Evolutionary conservation across 1,139 yeast species (phyloP).

Genomic region (Blastobotrys persicus): DNA sequence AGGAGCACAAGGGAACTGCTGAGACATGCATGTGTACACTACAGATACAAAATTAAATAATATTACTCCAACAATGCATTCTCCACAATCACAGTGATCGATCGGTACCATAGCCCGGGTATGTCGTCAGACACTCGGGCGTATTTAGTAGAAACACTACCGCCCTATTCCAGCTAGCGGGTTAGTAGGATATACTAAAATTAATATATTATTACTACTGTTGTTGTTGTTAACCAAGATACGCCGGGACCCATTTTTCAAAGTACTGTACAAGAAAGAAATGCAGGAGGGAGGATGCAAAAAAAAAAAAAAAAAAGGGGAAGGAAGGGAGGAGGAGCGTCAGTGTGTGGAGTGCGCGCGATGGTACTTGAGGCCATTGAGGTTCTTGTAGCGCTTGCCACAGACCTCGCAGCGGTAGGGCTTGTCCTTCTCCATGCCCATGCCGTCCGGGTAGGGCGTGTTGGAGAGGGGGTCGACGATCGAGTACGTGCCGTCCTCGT

Average conservation of each 20-base stretch:
- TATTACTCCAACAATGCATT: too few species aligned
- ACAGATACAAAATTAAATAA: too few species aligned
- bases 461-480: slow-evolving; percentile 92
- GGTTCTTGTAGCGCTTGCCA: slow-evolving; percentile 92
- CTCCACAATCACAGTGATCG: too few species aligned
- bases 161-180: too few species aligned
- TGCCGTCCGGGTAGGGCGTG: slow-evolving; percentile 86
- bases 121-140: too few species aligned
- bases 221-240: not conserved
- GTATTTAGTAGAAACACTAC: too few species aligned
- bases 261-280: not conserved
- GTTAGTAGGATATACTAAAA: too few species aligned
- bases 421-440: slow-evolving; percentile 92
- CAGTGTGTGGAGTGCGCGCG: slow-evolving; percentile 96
- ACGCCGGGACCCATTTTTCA: not conserved
- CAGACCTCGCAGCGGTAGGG: slow-evolving; percentile 98
- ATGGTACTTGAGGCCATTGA: slow-evolving; percentile 94
- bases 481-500: slow-evolving; percentile 89
- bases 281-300: not conserved
- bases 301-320: slow-evolving; percentile 8
- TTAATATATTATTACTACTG: too few species aligned
- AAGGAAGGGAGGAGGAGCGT: slow-evolving; percentile 17
- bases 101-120: too few species aligned
- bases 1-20: too few species aligned
- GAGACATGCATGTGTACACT: too few species aligned